phyloP scores from a whole-genome alignment of 192 early-diverging fungal species.

The Coemansia sp. region DNA sequence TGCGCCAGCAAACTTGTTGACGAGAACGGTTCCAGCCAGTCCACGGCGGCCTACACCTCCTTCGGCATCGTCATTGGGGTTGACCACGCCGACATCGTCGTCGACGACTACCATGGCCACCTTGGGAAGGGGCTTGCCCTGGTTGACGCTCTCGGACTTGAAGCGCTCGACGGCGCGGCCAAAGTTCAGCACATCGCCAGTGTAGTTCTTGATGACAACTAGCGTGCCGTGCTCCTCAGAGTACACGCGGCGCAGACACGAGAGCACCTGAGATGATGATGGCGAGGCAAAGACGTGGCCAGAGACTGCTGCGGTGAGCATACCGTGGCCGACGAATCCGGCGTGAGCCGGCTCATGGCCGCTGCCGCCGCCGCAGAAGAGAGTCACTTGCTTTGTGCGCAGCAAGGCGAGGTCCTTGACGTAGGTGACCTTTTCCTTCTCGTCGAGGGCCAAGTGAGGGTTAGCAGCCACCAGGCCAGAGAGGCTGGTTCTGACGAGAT shows the following conservation, averaged over 20 bases:
- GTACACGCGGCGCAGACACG: constrained; percentile 64
- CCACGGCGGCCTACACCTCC: constrained; percentile 74
- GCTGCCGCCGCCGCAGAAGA: constrained; percentile 78
- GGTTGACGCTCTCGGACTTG: constrained; percentile 67
- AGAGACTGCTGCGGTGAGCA: constrained; percentile 76
- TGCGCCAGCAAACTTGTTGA: constrained; percentile 82
- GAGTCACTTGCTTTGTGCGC: constrained; percentile 64
- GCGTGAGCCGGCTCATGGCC: constrained; percentile 86
- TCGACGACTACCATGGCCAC: constrained; percentile 75
- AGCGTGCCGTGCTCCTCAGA: constrained; percentile 66
- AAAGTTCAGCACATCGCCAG: constrained; percentile 78
- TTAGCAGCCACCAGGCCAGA: constrained; percentile 59
- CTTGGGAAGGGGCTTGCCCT: constrained; percentile 47
- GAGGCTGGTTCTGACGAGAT: constrained; percentile 63
- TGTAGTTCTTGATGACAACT: constrained; percentile 87
- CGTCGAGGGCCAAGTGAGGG: constrained; percentile 59
- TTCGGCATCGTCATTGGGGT: constrained; percentile 56
- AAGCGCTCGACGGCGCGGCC: constrained; percentile 75
- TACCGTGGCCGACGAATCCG: constrained; percentile 70
- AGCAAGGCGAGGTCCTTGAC: constrained; percentile 53
- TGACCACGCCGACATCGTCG: constrained; percentile 80
- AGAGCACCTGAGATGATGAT: constrained; percentile 70
- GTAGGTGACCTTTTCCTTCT: constrained; percentile 67
- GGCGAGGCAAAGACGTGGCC: constrained; percentile 89
- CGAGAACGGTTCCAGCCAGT: constrained; percentile 73